Base-by-base conservation (phyloP, 345 rosid genomes). In the Eucalyptus marginata region DNA sequence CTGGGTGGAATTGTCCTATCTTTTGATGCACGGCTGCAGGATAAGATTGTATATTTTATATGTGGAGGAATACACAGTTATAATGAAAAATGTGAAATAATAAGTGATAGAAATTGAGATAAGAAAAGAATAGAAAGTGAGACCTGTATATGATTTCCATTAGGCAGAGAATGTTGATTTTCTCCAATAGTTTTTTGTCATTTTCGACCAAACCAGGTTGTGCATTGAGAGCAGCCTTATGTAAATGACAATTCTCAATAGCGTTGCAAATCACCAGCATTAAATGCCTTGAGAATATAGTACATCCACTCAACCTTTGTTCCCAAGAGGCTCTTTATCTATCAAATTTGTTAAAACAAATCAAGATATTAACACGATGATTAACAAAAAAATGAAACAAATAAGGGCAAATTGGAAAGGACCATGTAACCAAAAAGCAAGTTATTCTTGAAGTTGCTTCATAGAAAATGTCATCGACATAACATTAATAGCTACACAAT, bases 131-230 rank as follows among this genome's bases (percentile, higher is more conserved):
- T 7, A 4, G 54, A 56, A 56, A 56, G 29, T 9, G 7, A 24
- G 86, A 98, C 99, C 97, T 97, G 92, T 96, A 98, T 91, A 98
- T 98, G 88, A 98, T 98, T 92, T 98, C 99, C 93, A 97, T 98
- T 87, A 98, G 93, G 92, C 97, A 96, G 79, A 98, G 99, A 88
- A 98, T 98, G 93, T 98, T 98, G 86, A 98, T 96, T 92, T 96
- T 98, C 89, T 98, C 98, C 94, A 96, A 89, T 25, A 98, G 92
- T 91, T 97, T 96, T 92, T 94, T 94, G 94, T 95, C 96, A 86
- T 98, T 97, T 92, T 95, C 97, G 90, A 98, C 98, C 49, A 98
- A 92, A 58, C 99, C 99, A 68, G 99, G 99, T 87, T 98, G 99
- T 86, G 49, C 49, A 49, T 49, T 49, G 49, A 12, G 49, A 49